Percentiles rank a stretch among this genome's conserved stretches.
Conservation (phyloP, 495 filamentous ascomycete genomes). For the Penicillium verhagenii region DNA sequence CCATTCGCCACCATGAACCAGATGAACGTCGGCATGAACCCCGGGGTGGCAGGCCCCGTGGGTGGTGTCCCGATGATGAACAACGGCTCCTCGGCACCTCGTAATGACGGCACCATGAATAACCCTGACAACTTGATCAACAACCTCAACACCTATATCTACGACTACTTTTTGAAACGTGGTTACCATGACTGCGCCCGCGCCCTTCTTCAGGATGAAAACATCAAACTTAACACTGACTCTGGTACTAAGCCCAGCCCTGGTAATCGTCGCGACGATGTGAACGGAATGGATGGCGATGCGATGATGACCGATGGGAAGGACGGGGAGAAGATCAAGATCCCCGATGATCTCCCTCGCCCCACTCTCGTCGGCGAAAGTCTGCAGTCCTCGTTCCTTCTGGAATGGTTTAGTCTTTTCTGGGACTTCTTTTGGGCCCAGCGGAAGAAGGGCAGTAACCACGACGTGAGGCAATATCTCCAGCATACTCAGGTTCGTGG, state of each 20-base stretch:
- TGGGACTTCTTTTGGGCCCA: conserved; percentile 90
- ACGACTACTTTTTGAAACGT: conserved; percentile 90
- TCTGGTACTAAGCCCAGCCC: conserved; percentile 59
- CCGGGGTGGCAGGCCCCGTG: conserved; percentile 59
- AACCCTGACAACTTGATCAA: conserved; percentile 62
- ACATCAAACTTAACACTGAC: conserved; percentile 54
- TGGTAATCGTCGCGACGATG: conserved; percentile 58
- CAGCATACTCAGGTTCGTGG: conserved; percentile 74
- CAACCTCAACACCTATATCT: conserved; percentile 95
- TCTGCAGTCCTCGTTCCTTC: conserved; percentile 74
- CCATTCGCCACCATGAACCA: conserved; percentile 63
- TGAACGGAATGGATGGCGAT: conserved; percentile 78
- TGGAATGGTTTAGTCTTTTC: conserved; percentile 95
- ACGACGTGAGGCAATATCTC: conserved; percentile 66
- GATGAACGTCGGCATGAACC: conserved; percentile 64
- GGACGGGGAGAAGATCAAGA: conserved; percentile 69
- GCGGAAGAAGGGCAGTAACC: conserved; percentile 57
- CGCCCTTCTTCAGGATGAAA: conserved; percentile 57
- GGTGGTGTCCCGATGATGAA: conserved; percentile 72
- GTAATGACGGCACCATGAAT: conserved; percentile 44
- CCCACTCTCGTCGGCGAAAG: conserved; percentile 63
- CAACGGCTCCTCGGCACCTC: conserved; percentile 57
- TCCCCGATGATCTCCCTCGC: conserved; percentile 74
- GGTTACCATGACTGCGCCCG: conserved; percentile 77
- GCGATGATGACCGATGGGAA: conserved; percentile 80